Evolutionary conservation across 352 stramenopile species (phyloP), one percentile per base, ranked within the genome.

Genomic region (Phytophthora aleatoria): DNA sequence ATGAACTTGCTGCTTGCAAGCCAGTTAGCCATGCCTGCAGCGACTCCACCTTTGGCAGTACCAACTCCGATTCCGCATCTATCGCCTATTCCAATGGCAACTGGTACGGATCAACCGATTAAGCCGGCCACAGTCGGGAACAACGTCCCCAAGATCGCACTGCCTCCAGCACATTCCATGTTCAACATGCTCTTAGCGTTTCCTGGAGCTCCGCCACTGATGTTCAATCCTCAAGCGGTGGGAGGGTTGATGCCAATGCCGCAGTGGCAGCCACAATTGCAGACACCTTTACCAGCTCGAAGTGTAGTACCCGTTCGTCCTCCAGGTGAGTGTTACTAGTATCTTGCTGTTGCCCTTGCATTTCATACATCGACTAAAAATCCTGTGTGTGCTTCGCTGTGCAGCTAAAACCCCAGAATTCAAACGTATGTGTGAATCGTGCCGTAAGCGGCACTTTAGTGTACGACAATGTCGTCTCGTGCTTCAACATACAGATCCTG

Each of bases 371-470:
- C 45, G n/a, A 63, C 20, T 20, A 20, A 20, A 20, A 20, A 20
- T 20, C 47, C 13, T 35, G 4, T 33, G 7, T 16, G 26, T 20
- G 20, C 30, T 1, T 28, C 16, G 9, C 54, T 50, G 7, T 39
- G 31, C n/a, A 66, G 63, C 48, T 52, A 74, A 67, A 48, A 43
- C 43, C n/a, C 36, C 56, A 8, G 13, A 57, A 27, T 85, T 89
- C 52, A 87, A 87, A 57, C 73, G 79, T 43, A 84, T 90, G 69
- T 94, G 85, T 30, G 79, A 85, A 54, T 75, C 85, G 5, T 94
- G 85, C 54, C 77, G 80, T 10, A 87, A 89, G 33, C 62, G 79
- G 36, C 85, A 94, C 49, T 77, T 82, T 13, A 90, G 85, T 49
- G 57, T 91, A 31, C 76, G 86, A 20, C 69, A 81, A 41, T 94